Evolutionary conservation across 805 yeast genomes (phyloP), one percentile per base, ranked within the genome.

Genomic region (Candida namnaoensis): DNA sequence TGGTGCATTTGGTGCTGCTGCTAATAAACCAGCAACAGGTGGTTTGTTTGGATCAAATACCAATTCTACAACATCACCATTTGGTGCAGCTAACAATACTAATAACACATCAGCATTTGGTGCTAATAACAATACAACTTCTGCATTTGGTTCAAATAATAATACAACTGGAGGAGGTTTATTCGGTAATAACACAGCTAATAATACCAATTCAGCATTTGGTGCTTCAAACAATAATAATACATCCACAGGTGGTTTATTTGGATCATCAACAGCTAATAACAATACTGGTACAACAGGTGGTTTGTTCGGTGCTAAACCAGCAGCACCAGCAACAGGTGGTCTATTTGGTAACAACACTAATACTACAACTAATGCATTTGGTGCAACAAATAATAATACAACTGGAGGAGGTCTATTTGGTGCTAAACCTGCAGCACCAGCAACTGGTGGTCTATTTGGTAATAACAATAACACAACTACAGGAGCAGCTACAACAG

Each of bases 31-130:
- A 11, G 38, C 43, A n/a, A 40, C 47, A 24, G 45, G 54, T n/a
- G 52, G 58, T 3, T 52, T 61, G 41, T 69, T 66, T 50, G 72
- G 71, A 6, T 30, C 37, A 32, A 44, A 45, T 37, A 56, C 19
- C 3, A 19, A 19, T 19, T 19, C 19, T 19, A 19, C 19, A 19
- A 19, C 19, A 19, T 19, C 19, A 19, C 19, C 19, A 19, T 19
- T 19, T 19, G 19, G 19, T 19, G 19, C 19, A 19, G 19, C 19
- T 19, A 19, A 47, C 40, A 48, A 45, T 25, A 43, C 44, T 35
- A 43, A 36, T 38, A 42, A 42, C 30, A 19, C 41, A 28, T 35
- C 59, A 15, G 50, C 57, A 34, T 63, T 64, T 49, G 67, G 66
- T 19, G 46, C 36, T 24, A 41, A 34, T 27, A 42, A 38, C 28